Conservation (phyloP, 2,329 filamentous ascomycete species). For the Trematosphaeria pertusa region DNA sequence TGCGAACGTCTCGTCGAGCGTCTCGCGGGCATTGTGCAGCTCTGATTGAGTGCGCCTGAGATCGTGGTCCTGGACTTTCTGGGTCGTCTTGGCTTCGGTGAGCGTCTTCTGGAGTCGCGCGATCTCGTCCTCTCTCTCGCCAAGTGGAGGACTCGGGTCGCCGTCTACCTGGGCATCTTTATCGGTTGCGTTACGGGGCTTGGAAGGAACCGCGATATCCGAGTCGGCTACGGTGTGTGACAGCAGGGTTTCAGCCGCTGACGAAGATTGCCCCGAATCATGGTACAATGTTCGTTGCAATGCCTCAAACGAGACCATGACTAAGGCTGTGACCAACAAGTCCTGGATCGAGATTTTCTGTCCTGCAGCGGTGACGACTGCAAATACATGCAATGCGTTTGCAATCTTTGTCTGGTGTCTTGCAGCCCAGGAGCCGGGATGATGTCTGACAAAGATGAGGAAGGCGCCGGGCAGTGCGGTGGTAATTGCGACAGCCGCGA, state of each 20-base stretch:
- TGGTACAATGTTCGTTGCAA: constrained; percentile 27
- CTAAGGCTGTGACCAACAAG: constrained; percentile 32
- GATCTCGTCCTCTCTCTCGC: constrained; percentile 28
- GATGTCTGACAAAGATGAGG: constrained; percentile 18
- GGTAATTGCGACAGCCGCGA: constrained; percentile 27
- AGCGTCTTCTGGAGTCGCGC: constrained; percentile 35
- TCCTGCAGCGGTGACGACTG: constrained; percentile 30
- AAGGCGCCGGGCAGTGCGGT: constrained; percentile 27
- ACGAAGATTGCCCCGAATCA: constrained; percentile 25
- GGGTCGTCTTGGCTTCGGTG: constrained; percentile 33
- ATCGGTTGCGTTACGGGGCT: neutral
- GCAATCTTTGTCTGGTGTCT: constrained; percentile 28
- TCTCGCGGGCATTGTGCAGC: constrained; percentile 36
- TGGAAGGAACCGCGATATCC: constrained; percentile 11
- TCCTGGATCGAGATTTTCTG: constrained; percentile 27
- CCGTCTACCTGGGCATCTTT: constrained; percentile 1
- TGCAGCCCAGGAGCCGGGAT: constrained; percentile 28
- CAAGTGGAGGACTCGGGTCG: too few relatives aligned
- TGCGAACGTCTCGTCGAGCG: constrained; percentile 37
- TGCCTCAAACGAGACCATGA: constrained; percentile 43
- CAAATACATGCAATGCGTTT: constrained; percentile 29
- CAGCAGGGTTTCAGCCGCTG: constrained; percentile 36
- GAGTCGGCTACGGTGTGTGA: constrained; percentile 28
- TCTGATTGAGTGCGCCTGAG: constrained; percentile 31
- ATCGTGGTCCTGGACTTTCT: constrained; percentile 35